Evolutionary conservation across 257 asterid genomes (phyloP).

Genomic region (Solanum chiquidenum): DNA sequence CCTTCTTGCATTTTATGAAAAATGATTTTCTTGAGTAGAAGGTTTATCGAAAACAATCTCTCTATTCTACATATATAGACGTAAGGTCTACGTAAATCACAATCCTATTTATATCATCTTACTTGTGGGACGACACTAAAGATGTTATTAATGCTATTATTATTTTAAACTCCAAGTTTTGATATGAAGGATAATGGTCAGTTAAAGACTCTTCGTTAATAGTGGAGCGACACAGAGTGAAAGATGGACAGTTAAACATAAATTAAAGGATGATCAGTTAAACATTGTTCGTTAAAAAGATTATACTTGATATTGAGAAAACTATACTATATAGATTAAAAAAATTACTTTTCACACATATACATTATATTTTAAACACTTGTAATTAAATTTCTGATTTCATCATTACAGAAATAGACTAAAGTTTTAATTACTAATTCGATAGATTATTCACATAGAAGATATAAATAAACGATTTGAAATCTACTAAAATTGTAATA

Average conservation of each 20-base stretch:
- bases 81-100: neutral
- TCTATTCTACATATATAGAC: neutral
- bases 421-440: neutral
- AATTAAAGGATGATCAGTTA: too few species aligned
- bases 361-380: neutral
- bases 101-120: neutral
- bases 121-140: neutral
- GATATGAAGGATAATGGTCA: neutral
- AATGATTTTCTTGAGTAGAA: neutral
- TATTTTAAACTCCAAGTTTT: neutral
- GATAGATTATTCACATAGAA: neutral
- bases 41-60: neutral
- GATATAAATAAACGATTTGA: neutral
- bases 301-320: neutral
- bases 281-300: neutral
- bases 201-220: too few species aligned
- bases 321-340: neutral
- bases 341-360: neutral
- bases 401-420: fast-evolving
- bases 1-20: neutral
- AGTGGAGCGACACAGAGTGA: neutral
- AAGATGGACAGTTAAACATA: neutral
- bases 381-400: neutral
- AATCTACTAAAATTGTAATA: neutral
- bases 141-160: neutral